Base-by-base conservation (phyloP, 1,139 yeast genomes). In the Geotrichum phurueaensis region DNA sequence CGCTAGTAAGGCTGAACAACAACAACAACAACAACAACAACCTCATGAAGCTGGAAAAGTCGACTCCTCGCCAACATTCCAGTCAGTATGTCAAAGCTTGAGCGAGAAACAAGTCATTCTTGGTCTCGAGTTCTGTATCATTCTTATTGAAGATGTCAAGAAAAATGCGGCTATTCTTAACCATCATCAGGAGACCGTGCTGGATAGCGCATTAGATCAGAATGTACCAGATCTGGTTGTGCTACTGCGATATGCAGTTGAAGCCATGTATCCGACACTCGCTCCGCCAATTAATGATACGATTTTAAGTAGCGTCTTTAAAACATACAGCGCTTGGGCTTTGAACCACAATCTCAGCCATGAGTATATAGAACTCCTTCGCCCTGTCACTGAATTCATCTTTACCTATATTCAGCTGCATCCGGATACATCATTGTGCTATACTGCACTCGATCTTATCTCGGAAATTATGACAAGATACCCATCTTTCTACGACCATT, bases 111-210 rank as follows among this genome's bases (percentile, higher is more conserved):
- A 51, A n/a, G n/a, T 48, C 5, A 48, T 55, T 43, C 49, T 59
- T 2, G 27, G 56, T 25, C 59, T 69, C 23, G 63, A 65, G 49
- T 70, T 70, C 57, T 65, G 68, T 56, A 64, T 65, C 51, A 65
- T 67, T 2, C 63, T 70, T 52, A 56, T 68, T n/a, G 73, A 70
- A 56, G 73, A 70, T 54, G 53, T 66, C 15, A 58, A 48, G 10
- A 39, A 39, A 39, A 47, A 31, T 39, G 47, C 33, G 7, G 51
- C 48, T 12, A 7, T 15, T 6, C n/a, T 58, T 20, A 45, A 33
- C 27, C 31, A 43, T 29, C 13, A 18, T 2, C 29, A 58, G 18
- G 53, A 53, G 22, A 27, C 52, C 9, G 18, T 48, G 12, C 31
- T 58, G 15, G 43, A 50, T 27, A 51, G 27, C 22, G 31, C 20